Evolutionary conservation across 495 filamentous ascomycete genomes (phyloP).

Genomic region (Hyaloscypha finlandica): DNA sequence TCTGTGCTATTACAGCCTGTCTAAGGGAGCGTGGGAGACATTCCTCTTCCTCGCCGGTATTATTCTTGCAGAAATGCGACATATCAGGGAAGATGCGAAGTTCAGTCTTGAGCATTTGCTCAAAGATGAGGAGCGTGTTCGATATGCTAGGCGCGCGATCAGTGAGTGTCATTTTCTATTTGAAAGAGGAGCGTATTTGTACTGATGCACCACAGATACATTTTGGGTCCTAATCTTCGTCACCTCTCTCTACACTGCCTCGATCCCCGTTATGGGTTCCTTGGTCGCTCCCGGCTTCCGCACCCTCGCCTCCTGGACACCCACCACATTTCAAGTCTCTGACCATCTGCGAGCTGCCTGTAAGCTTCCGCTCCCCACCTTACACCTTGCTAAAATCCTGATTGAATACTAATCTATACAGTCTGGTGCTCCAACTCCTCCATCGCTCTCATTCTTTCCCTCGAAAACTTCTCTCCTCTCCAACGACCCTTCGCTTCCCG

Average conservation of each 20-base stretch:
- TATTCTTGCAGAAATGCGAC: constrained; percentile 11
- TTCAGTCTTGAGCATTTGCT: background rate
- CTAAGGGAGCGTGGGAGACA: constrained; percentile 1
- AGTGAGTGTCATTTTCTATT: background rate
- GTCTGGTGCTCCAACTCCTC: constrained; percentile 57
- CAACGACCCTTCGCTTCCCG: constrained; percentile 53
- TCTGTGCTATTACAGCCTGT: constrained; percentile 9
- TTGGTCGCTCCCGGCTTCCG: background rate
- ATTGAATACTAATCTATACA: background rate
- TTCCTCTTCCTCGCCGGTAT: constrained; percentile 12
- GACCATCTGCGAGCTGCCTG: background rate
- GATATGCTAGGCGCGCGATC: background rate
- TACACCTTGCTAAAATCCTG: background rate
- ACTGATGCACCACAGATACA: constrained; percentile 4
- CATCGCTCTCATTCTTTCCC: constrained; percentile 52
- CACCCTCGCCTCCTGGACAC: constrained; percentile 1
- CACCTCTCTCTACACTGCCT: constrained; percentile 4
- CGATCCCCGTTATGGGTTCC: background rate
- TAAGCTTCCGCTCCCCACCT: background rate
- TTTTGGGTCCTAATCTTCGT: constrained; percentile 16
- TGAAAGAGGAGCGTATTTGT: background rate
- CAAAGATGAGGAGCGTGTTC: background rate
- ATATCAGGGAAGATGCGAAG: constrained; percentile 3
- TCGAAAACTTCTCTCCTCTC: constrained; percentile 53
- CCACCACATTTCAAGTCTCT: background rate